Evolutionary conservation across 2,329 filamentous ascomycete species (phyloP), one percentile per base, ranked within the genome.

Genomic region (Alternaria infectoria): DNA sequence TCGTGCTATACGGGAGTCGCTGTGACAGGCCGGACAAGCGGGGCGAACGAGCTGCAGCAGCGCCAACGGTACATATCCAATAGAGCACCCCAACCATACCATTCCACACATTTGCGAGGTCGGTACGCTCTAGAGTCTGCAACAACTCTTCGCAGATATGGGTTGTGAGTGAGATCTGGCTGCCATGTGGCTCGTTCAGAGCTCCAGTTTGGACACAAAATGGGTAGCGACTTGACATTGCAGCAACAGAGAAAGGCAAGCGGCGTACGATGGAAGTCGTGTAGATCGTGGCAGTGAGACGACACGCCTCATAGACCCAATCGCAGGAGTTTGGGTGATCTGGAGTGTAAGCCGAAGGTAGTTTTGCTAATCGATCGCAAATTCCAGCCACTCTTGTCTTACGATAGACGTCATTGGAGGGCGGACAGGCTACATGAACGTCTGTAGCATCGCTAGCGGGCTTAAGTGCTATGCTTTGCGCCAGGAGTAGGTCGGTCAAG

Each of bases 271-370:
- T 73, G 7, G 78, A 73, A 2, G 69, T 64, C 6, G 74, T 65
- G 62, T 77, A 78, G 23, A 80, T 77, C 10, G 79, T 58, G 19
- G 75, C 69, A 11, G 77, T 65, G 32, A 80, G 69, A 17, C 79
- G 77, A 50, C 74, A 76, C 10, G 77, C 64, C 56, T 81, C 78
- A 55, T 78, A 79, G 7, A 79, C 52, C 70, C 70, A 77, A 55
- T 78, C 75, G 15, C 70, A 66, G 4, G 69, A 69, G 2, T 65
- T 69, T 9, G 69, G 57, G 7, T 69, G 57, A 19, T 66, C 71
- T 30, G 68, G 64, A 3, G 60, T 66, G 15, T 69, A 59, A 7
- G 76, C 76, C n/a, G 71, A 71, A 19, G 74, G 72, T 12, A 74
- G 45, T 8, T 59, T 51, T 2, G 56, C 50, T 8, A 76, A 19